These are phyloP conservation scores for Haematococcus lacustris DNA, from an alignment of 139 green algal genomes.

Conservation along the genomic window DNA sequence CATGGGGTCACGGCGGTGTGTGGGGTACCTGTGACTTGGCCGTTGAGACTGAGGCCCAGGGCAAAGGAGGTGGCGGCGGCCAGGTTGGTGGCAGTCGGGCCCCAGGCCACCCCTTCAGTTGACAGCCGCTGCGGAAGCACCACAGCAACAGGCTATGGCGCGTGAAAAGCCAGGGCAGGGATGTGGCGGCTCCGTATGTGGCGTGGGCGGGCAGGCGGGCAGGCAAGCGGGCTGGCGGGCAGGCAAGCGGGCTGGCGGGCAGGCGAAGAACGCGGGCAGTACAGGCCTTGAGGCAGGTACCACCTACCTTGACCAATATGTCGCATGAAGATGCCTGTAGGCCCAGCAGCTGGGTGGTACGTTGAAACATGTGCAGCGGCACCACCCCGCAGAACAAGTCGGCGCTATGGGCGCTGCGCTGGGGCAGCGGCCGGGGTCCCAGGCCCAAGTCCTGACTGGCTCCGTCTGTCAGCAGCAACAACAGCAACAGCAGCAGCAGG, in stretches of 20 bases:
- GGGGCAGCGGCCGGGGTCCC: too few relatives aligned
- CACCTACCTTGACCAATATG: too few relatives aligned
- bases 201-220: too few relatives aligned
- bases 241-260: too few relatives aligned
- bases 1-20: neutral
- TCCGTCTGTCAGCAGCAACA: too few relatives aligned
- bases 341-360: neutral
- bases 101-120: constrained; percentile 48
- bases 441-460: too few relatives aligned
- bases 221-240: too few relatives aligned
- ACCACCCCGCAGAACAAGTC: constrained; percentile 45
- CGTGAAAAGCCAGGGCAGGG: too few relatives aligned
- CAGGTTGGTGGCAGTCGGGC: constrained; percentile 75
- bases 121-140: constrained; percentile 44
- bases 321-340: constrained; percentile 2
- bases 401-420: constrained; percentile 6
- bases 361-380: constrained; percentile 9
- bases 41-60: constrained; percentile 63
- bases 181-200: too few relatives aligned
- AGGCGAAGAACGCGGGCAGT: too few relatives aligned
- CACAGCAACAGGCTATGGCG: too few relatives aligned
- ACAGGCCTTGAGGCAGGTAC: too few relatives aligned
- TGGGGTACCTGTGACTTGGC: constrained; percentile 20
- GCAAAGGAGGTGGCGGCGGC: constrained; percentile 61
- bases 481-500: neutral